Percentiles rank a stretch among this genome's conserved stretches.
Evolutionary conservation across 257 asterid species (phyloP).

Genomic region (Salvia miltiorrhiza): DNA sequence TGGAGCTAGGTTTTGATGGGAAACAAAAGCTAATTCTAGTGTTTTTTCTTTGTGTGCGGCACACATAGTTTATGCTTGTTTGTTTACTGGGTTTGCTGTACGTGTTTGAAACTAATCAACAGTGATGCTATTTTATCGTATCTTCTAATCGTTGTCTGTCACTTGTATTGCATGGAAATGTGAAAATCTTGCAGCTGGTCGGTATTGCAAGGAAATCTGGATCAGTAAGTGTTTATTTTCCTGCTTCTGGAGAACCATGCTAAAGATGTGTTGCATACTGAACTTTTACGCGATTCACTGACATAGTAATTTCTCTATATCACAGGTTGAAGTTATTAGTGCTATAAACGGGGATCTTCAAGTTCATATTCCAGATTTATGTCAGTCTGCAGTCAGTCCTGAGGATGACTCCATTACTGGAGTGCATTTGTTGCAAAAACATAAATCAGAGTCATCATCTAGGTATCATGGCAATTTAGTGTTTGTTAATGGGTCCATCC

Average conservation of each 20-base stretch:
- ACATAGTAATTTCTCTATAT: constrained; percentile 13
- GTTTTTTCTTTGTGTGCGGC: background rate
- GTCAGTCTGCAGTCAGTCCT: constrained; percentile 32
- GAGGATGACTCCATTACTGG: constrained; percentile 52
- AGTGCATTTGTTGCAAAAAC: constrained; percentile 65
- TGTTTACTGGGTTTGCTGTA: background rate
- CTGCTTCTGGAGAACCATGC: background rate
- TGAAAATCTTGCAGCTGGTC: constrained; percentile 54
- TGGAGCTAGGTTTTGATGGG: background rate
- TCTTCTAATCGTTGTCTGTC: constrained; percentile 8
- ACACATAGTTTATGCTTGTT: background rate
- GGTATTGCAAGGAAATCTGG: constrained; percentile 81
- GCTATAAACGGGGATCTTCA: constrained; percentile 63
- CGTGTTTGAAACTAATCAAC: background rate
- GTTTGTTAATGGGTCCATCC: background rate
- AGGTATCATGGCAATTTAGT: constrained; percentile 35
- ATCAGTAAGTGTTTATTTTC: constrained; percentile 45
- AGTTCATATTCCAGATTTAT: constrained; percentile 41
- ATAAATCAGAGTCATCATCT: constrained; percentile 45
- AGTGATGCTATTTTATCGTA: background rate
- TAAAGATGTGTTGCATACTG: background rate
- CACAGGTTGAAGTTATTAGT: constrained; percentile 73
- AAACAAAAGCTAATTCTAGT: background rate
- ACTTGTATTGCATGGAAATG: constrained; percentile 26
- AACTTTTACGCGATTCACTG: constrained; percentile 5